Evolutionary conservation across 371 early-diverging fungal species (phyloP), one percentile per base, ranked within the genome.

Genomic region (Entomophthora muscae): DNA sequence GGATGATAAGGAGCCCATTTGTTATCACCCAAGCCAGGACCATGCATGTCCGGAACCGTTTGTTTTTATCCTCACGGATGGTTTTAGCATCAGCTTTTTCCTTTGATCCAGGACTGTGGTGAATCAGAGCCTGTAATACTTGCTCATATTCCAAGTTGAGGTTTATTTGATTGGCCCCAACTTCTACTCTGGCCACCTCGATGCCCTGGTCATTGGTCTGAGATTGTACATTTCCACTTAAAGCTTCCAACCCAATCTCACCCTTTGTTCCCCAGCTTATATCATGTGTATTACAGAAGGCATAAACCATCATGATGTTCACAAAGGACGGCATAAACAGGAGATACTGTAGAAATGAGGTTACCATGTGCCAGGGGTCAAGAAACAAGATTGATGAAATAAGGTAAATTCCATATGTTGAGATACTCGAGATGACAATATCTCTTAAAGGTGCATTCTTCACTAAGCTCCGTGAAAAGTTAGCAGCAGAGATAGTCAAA

Each of bases 301-400:
- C 93, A 64, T 93, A 97, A 1, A 91, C 89, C 74, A 82, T 92
- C 63, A 95, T 70, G 55, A 95, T 85, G 72, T 94, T 95, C 64
- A 90, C 76, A 53, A 82, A 84, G 13, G 76, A 66, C 10, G 95
- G 94, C 67, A 91, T 69, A 69, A 95, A 72, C 65, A 89, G 73
- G 65, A 91, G 70, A 71, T 96, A 95, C 72, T 91, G 92, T 26
- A 88, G 2, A 59, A 91, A 83, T 33, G 83, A 85, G 1, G 90
- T 92, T 53, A 97, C 67, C 91, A 94, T 90, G 70, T 97, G 98
- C 91, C 90, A 91, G 17, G 93, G 92, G 70, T 96, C 94, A 24
- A 90, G 69, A 70, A 87, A 86, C 62, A 91, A 61, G 32, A 91
- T 53, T 23, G 83, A 80, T 0, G 84, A 65, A 22, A 93, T 17